These are phyloP conservation scores for Diaporthe eres DNA, from an alignment of 2,329 filamentous ascomycete species.

Conservation along the genomic window DNA sequence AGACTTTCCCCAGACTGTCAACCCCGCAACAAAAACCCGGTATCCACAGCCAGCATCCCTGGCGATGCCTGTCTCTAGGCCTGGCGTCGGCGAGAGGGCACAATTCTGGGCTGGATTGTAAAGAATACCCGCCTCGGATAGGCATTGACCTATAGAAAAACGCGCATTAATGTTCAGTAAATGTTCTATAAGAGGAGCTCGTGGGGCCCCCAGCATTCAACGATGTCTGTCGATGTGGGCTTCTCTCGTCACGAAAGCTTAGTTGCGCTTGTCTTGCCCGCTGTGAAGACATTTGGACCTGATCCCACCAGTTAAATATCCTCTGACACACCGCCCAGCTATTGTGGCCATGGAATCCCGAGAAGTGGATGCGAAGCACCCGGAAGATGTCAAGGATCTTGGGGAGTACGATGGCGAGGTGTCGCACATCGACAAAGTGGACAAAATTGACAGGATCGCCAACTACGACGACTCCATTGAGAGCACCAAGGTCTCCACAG, in stretches of 20 bases:
- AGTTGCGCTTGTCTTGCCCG: no score
- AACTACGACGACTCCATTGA: constrained; percentile 48
- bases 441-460: background rate
- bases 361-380: background rate
- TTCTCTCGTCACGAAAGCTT: background rate
- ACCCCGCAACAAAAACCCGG: constrained; percentile 1
- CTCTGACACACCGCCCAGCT: background rate
- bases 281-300: no score
- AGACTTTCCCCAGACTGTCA: constrained; percentile 10
- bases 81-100: background rate
- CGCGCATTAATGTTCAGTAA: background rate
- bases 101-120: background rate
- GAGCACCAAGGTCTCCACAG: constrained; percentile 45
- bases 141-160: background rate
- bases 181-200: background rate
- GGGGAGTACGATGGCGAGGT: background rate
- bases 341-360: constrained; percentile 5
- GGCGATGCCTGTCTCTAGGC: background rate
- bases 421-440: constrained; percentile 9
- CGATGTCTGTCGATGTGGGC: background rate
- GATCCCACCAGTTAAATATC: background rate
- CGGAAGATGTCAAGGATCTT: background rate
- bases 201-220: no score
- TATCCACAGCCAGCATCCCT: background rate
- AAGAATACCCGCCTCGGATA: background rate